These are phyloP conservation scores for Tolypocladium pustulatum DNA, from an alignment of 2,329 filamentous ascomycete genomes.

Conservation along the genomic window DNA sequence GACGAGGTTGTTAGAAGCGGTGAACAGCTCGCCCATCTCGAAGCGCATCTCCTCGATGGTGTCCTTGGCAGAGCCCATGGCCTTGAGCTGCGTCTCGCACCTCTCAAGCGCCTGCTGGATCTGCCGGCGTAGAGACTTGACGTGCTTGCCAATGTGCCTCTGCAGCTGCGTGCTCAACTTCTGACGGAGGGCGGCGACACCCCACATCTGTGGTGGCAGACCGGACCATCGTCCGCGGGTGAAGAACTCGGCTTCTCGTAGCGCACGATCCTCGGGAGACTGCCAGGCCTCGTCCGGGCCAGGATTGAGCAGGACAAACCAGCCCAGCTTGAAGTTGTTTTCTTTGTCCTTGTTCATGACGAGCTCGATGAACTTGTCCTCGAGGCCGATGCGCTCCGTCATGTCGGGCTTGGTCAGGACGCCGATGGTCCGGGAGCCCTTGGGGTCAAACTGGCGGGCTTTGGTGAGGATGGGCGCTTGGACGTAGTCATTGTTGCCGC, in stretches of 20 bases:
- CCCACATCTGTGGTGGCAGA: constrained; percentile 36
- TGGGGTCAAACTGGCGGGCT: constrained; percentile 38
- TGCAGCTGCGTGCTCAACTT: constrained; percentile 40
- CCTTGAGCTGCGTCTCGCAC: constrained; percentile 37
- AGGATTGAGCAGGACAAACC: constrained; percentile 41
- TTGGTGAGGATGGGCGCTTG: constrained; percentile 41
- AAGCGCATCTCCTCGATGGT: constrained; percentile 43
- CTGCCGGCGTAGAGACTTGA: constrained; percentile 37
- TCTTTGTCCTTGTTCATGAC: constrained; percentile 38
- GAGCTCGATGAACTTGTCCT: constrained; percentile 44
- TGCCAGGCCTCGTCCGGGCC: constrained; percentile 35
- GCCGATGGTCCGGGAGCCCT: constrained; percentile 37
- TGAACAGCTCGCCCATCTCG: constrained; percentile 42
- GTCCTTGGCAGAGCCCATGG: constrained; percentile 39
- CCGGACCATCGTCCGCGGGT: constrained; percentile 35
- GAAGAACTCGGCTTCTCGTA: constrained; percentile 37
- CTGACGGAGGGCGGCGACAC: constrained; percentile 32
- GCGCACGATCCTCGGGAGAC: constrained; percentile 27
- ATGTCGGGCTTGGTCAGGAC: constrained; percentile 43
- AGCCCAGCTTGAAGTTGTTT: constrained; percentile 40
- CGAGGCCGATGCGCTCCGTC: constrained; percentile 40
- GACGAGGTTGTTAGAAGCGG: constrained; percentile 40
- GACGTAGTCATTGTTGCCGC: constrained; percentile 44
- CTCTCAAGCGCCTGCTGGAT: constrained; percentile 38
- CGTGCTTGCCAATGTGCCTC: constrained; percentile 40